Evolutionary conservation across 2,329 filamentous ascomycete species (phyloP).

Genomic region (Clathrospora elynae): DNA sequence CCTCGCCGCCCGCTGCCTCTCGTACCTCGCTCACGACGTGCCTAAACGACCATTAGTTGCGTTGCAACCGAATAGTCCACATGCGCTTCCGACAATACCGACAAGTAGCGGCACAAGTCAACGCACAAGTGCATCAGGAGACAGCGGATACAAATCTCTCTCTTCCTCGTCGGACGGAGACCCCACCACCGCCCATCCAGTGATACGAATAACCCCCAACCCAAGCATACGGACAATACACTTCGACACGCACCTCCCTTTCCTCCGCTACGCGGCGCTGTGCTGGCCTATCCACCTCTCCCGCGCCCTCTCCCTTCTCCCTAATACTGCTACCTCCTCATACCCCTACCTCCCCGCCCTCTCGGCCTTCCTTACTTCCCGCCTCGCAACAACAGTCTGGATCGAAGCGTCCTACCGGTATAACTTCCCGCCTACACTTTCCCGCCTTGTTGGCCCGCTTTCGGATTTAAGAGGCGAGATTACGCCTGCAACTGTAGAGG

Average conservation of each 20-base stretch:
- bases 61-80: slow-evolving; percentile 19
- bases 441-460: slow-evolving; percentile 35
- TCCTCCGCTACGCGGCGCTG: slow-evolving; percentile 38
- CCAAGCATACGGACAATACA: slow-evolving; percentile 16
- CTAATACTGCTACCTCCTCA: slow-evolving; percentile 1
- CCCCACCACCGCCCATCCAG: slow-evolving; percentile 9
- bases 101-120: slow-evolving; percentile 31
- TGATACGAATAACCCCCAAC: neutral
- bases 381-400: slow-evolving; percentile 36
- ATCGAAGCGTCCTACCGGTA: slow-evolving; percentile 43
- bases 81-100: slow-evolving; percentile 8
- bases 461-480: slow-evolving; percentile 25
- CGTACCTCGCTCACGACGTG: slow-evolving; percentile 34
- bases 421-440: slow-evolving; percentile 37
- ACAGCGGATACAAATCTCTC: slow-evolving; percentile 41
- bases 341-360: slow-evolving; percentile 34
- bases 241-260: slow-evolving; percentile 36
- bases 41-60: slow-evolving; percentile 33
- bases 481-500: slow-evolving; percentile 29
- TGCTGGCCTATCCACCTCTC: slow-evolving; percentile 43
- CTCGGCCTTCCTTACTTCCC: slow-evolving; percentile 32
- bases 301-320: slow-evolving; percentile 25
- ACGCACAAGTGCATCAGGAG: slow-evolving; percentile 32
- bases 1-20: slow-evolving; percentile 36
- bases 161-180: slow-evolving; percentile 34